Conservation (phyloP, 805 yeast species). For the Candida pseudoglaebosa region DNA sequence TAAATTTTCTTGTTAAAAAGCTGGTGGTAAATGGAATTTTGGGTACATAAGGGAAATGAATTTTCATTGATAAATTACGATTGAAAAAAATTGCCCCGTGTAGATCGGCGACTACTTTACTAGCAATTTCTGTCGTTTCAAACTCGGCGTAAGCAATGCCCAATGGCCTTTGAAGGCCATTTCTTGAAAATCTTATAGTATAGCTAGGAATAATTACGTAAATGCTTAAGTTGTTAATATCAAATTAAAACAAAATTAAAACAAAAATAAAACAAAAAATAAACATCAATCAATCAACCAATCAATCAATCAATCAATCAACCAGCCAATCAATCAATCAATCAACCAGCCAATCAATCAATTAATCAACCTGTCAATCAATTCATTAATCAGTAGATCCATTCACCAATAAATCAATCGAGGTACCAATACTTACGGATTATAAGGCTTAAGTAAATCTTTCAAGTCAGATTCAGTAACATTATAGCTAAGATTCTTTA, state of each 20-base stretch:
- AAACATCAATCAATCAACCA: no score
- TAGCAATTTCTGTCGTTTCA: constrained; percentile 24
- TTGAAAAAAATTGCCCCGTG: constrained; percentile 28
- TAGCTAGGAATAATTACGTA: constrained; percentile 52
- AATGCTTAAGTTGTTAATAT: constrained; percentile 15
- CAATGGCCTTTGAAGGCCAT: constrained; percentile 40
- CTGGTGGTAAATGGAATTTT: constrained; percentile 15
- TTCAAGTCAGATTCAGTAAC: constrained; percentile 52
- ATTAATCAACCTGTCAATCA: no score
- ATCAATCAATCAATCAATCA: no score
- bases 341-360: no score
- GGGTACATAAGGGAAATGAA: constrained; percentile 42
- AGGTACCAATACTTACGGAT: constrained; percentile 39
- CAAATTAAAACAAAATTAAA: background rate
- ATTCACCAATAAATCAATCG: no score
- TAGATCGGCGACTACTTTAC: constrained; percentile 21
- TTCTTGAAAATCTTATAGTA: constrained; percentile 44
- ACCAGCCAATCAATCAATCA: no score
- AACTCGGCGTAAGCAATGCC: constrained; percentile 51
- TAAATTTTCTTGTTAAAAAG: constrained; percentile 32
- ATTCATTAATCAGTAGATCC: no score
- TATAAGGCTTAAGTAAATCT: constrained; percentile 40
- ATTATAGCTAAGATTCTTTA: constrained; percentile 51
- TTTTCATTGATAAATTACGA: constrained; percentile 36
- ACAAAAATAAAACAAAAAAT: no score